Evolutionary conservation across 768 basidiomycete species (phyloP).

Genomic region (Boletus rubroflammeus): DNA sequence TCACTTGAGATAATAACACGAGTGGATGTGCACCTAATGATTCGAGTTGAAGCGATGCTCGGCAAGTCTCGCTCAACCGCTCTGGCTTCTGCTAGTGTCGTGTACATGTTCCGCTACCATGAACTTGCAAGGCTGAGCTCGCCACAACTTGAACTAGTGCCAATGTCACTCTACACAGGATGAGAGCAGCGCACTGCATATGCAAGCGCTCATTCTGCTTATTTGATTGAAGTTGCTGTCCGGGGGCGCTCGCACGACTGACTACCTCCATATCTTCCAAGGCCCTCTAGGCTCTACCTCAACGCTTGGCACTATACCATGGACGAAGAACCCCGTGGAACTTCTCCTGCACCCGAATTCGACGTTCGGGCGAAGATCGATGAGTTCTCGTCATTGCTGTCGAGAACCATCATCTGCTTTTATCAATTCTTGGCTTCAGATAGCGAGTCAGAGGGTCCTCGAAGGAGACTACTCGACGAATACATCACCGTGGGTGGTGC

Average conservation of each 20-base stretch:
- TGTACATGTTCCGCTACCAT: neutral
- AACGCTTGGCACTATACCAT: neutral
- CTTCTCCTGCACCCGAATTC: slow-evolving; percentile 5
- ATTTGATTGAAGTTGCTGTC: slow-evolving; percentile 8
- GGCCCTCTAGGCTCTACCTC: neutral
- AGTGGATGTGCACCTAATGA: neutral
- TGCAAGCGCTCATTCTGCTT: slow-evolving; percentile 8
- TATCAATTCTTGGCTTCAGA: slow-evolving; percentile 29
- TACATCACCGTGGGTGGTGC: slow-evolving; percentile 28
- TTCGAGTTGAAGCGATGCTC: neutral
- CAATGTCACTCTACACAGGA: neutral
- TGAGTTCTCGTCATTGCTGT: slow-evolving; percentile 17
- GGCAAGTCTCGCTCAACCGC: too few relatives aligned
- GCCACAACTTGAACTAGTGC: too few relatives aligned
- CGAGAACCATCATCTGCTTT: slow-evolving; percentile 26
- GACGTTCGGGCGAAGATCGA: slow-evolving; percentile 23
- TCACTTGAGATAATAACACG: neutral
- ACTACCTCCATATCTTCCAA: neutral
- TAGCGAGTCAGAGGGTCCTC: slow-evolving; percentile 18
- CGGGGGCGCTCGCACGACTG: neutral
- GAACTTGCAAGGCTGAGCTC: neutral
- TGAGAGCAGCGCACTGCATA: neutral
- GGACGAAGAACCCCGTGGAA: slow-evolving; percentile 5
- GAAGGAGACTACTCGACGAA: slow-evolving; percentile 24
- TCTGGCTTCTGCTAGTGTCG: neutral